Evolutionary conservation across 768 basidiomycete genomes (phyloP), one percentile per base, ranked within the genome.

Genomic region (Mycena latifolia): DNA sequence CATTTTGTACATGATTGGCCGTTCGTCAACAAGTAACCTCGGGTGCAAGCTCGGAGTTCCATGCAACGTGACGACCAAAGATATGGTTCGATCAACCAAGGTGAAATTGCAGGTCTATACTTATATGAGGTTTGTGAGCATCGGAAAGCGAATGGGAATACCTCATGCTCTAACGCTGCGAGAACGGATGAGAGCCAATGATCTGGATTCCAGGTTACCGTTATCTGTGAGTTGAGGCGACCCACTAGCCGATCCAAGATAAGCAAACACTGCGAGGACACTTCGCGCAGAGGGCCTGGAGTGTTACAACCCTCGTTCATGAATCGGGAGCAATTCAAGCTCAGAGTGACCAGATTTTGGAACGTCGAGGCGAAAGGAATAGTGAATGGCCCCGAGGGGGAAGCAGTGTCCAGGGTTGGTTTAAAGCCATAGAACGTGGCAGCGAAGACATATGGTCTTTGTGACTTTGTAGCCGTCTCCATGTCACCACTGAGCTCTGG

Each of bases 141-240:
- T 53, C 12, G 11, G 10, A 57, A 39, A 50, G 18, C 33, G 8
- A 56, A 28, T 4, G 35, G 37, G 63, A 56, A 55, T 59, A 92
- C 88, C 80, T 90, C 86, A 57, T 85, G 77, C 56, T 88, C 82
- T 45, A 94, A 75, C 35, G 78, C 83, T 14, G 80, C 71, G 7
- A 95, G 78, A 50, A 93, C 68, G 9, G 76, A 75, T 2, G 80
- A 71, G 8, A 92, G 76, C 95, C 95, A 98, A 28, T 77, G 72
- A 0, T 77, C 72, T 6, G 93, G 88, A 47, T 88, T 75, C 93
- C 93, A 95, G 0, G 76, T 57, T 6, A 91, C 62, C 6, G 80
- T 71, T 1, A 82, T 66, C 3, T 75, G 68, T 3, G 81, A 77
- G 20, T 79, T 78, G 35, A 86, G 73, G 65, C 85, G 78, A 35